Base-by-base conservation (phyloP, 2,329 filamentous ascomycete genomes). In the Epichloe festucae region DNA sequence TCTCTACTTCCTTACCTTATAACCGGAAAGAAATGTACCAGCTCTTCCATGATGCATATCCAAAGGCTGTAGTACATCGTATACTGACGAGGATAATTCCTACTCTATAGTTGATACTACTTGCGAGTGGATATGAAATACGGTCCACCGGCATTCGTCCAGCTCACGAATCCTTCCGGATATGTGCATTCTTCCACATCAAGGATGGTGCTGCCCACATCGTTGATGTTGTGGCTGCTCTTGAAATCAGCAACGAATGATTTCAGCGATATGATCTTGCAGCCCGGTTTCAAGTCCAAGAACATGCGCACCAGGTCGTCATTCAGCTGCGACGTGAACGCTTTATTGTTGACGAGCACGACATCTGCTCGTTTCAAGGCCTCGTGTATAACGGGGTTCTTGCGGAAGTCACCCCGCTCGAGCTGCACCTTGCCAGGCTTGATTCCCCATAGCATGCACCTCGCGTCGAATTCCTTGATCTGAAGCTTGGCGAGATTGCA, bases 271-370 rank as follows among this genome's bases (percentile, higher is more conserved):
- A 97, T 85, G 52, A 98, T 86, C 66, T 86, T 85, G 67, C 87
- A 90, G 3, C 91, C 91, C 51, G 87, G 78, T 69, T 96, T 97
- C 56, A 97, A 73, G 62, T 98, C 93, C 54, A 98, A 73, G 62
- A 98, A 97, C 72, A 95, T 88, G 60, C 88, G 82, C 58, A 91
- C 81, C 45, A 98, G 74, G 55, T 82, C 80, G 62, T 88, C 85
- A 68, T 97, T 98, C 51, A 96, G 78, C 59, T 84, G 77, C 14
- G 90, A 84, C 5, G 85, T 90, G 68, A 98, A 98, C 2, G 89
- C 93, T 69, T 97, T 90, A 70, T 98, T 98, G 73, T 98, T 98
- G 60, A 97, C 91, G 27, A 98, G 78, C 17, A 98, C 81, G n/a
- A 97, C 90, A 64, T 98, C 93, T 2, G 93, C 91, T 51, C 84